Evolutionary conservation across 2,329 filamentous ascomycete genomes (phyloP).

Genomic region (Colletotrichum australisinense): DNA sequence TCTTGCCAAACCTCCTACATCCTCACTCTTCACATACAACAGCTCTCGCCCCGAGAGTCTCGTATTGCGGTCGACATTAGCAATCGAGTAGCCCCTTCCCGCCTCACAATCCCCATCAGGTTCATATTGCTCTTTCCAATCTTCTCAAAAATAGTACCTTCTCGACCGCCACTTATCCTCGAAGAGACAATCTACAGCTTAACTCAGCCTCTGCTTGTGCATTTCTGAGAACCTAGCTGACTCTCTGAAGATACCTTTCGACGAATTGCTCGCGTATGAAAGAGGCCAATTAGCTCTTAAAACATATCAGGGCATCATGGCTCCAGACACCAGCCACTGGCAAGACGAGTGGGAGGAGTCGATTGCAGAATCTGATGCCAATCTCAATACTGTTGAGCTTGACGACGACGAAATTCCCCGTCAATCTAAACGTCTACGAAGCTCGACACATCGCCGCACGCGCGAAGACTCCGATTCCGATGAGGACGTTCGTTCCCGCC

Average conservation of each 20-base stretch:
- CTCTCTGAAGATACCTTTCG: constrained; percentile 19
- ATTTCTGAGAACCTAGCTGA: neutral
- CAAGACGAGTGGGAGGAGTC: constrained; percentile 10
- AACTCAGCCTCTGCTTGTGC: neutral
- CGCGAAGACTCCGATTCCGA: constrained; percentile 5
- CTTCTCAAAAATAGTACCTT: neutral
- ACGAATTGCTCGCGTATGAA: constrained; percentile 18
- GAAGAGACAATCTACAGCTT: neutral
- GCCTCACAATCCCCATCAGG: neutral
- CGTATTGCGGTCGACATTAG: neutral
- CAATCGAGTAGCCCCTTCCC: neutral
- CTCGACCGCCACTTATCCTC: neutral
- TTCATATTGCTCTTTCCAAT: neutral
- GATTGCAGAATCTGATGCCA: neutral
- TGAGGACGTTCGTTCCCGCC: constrained; percentile 15
- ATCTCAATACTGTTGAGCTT: constrained; percentile 13
- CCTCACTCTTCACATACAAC: neutral
- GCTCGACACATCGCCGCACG: neutral
- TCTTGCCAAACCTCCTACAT: neutral
- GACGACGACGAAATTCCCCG: constrained; percentile 11
- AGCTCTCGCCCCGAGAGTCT: neutral
- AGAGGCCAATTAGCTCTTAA: constrained; percentile 21
- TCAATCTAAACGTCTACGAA: constrained; percentile 6
- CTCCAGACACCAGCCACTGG: constrained; percentile 20
- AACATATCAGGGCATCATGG: constrained; percentile 5